Percentiles rank a stretch among this genome's conserved stretches.
These are phyloP conservation scores for Leavenworthia alabamica DNA, from an alignment of 345 rosid species.

Conservation along the genomic window DNA sequence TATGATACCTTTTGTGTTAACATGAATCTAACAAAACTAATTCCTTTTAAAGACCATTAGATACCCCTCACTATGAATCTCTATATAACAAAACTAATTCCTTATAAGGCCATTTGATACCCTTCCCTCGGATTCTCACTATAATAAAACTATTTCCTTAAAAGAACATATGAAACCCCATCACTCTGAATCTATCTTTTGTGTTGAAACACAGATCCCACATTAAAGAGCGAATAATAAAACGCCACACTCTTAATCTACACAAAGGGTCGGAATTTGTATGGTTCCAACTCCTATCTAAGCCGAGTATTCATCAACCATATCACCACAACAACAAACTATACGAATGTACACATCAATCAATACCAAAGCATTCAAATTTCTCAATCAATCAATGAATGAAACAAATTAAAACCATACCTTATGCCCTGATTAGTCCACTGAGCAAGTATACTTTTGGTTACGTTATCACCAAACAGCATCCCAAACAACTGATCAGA, in stretches of 20 bases:
- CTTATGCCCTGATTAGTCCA: slow-evolving; percentile 98
- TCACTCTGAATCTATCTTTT: not conserved
- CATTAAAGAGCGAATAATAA: not conserved
- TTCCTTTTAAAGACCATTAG: not conserved
- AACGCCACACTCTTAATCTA: not conserved
- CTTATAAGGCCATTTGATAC: not conserved
- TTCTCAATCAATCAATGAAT: not conserved
- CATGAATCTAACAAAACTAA: not conserved
- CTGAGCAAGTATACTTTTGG: slow-evolving; percentile 72
- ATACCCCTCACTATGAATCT: not conserved
- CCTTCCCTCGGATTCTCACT: not conserved
- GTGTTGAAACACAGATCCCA: not conserved
- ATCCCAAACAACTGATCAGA: slow-evolving; percentile 61
- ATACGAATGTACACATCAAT: not conserved
- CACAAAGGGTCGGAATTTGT: not conserved
- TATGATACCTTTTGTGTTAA: not conserved
- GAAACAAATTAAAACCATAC: slow-evolving; percentile 30
- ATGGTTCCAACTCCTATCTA: not conserved
- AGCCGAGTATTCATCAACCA: not conserved
- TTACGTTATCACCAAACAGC: slow-evolving; percentile 67
- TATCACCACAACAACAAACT: not conserved
- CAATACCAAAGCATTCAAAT: not conserved
- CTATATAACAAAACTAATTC: not conserved
- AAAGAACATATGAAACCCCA: not conserved
- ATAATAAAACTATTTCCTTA: not conserved